Evolutionary conservation across 345 rosid species (phyloP).

Genomic region (Psidium friedrichsthalianum): DNA sequence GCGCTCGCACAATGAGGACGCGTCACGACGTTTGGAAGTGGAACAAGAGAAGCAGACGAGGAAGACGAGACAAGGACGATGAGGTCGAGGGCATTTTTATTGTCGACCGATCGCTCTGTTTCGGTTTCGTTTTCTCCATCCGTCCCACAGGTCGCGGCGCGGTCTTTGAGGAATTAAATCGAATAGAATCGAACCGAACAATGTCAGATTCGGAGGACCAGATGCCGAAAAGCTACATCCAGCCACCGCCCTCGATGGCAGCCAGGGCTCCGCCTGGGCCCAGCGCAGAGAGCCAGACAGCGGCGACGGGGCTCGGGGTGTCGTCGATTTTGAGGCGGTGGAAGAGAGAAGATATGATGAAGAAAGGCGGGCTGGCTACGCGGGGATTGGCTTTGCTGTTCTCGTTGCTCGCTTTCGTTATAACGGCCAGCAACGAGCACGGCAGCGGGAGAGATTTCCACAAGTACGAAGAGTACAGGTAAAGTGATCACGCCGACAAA

Average conservation of each 20-base stretch:
- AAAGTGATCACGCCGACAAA: background rate
- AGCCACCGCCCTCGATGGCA: background rate
- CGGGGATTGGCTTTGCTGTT: conserved; percentile 2
- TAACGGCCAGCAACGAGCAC: conserved; percentile 3
- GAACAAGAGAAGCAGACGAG: background rate
- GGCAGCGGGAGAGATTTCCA: background rate
- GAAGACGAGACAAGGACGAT: background rate
- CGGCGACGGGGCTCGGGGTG: background rate
- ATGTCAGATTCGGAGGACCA: background rate
- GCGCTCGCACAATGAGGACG: background rate
- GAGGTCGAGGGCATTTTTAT: background rate
- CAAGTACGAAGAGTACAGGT: conserved; percentile 7
- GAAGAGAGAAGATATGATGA: background rate
- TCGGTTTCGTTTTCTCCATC: background rate
- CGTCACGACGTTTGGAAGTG: background rate
- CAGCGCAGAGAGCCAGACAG: background rate
- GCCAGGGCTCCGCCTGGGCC: background rate
- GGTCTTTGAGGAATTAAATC: background rate
- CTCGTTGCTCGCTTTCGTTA: conserved; percentile 7
- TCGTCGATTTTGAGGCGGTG: background rate
- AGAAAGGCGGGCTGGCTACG: background rate
- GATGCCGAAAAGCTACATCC: background rate
- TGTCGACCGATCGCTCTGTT: background rate
- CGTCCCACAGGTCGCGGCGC: background rate
- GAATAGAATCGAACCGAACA: background rate